These are phyloP conservation scores for Aspergillus nomiae DNA, from an alignment of 2,329 filamentous ascomycete genomes.

Conservation along the genomic window DNA sequence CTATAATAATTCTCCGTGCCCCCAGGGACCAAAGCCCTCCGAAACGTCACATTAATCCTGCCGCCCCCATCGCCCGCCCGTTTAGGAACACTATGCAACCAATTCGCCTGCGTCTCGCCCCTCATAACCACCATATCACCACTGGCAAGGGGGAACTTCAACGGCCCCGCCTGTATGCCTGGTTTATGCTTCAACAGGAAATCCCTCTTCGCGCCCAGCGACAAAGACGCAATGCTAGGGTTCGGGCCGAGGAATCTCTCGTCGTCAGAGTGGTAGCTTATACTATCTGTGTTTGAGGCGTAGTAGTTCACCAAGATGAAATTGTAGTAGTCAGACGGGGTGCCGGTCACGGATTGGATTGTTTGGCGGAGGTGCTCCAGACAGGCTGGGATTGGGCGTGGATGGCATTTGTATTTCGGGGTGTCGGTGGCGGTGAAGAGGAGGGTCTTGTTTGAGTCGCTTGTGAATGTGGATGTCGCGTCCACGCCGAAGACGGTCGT, in stretches of 20 bases:
- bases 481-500: conserved; percentile 64
- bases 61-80: conserved; percentile 65
- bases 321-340: not conserved
- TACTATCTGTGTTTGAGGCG: conserved; percentile 49
- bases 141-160: conserved; percentile 60
- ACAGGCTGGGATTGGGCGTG: conserved; percentile 71
- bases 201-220: conserved; percentile 70
- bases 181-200: conserved; percentile 82
- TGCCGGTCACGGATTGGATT: conserved; percentile 64
- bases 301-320: no score
- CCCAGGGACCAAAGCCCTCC: conserved; percentile 68
- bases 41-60: conserved; percentile 76
- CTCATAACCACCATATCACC: conserved; percentile 82
- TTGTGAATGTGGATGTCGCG: conserved; percentile 63
- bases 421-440: conserved; percentile 48
- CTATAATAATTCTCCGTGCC: conserved; percentile 84
- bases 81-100: conserved; percentile 79
- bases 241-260: conserved; percentile 71
- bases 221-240: conserved; percentile 74
- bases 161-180: conserved; percentile 43
- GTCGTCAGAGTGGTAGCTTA: conserved; percentile 78
- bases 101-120: conserved; percentile 72
- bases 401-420: conserved; percentile 61
- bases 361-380: conserved; percentile 64
- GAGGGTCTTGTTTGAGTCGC: conserved; percentile 17